Base-by-base conservation (phyloP, 1,284 basidiomycete species). In the Ustilago nuda region DNA sequence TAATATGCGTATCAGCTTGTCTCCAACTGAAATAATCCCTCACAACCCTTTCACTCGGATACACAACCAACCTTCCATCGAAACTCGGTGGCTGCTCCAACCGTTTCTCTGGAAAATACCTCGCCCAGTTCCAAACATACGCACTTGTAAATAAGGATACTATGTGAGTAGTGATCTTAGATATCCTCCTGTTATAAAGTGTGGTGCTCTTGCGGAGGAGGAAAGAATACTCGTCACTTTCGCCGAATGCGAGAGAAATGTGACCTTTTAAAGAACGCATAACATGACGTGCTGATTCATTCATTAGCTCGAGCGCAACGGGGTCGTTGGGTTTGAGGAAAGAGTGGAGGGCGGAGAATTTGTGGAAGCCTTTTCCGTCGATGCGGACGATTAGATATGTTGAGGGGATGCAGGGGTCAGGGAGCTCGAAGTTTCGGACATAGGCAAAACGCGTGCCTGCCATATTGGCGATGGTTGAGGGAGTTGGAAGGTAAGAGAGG, bases 161-260 rank as follows among this genome's bases (percentile, higher is more conserved):
- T 54, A 98, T 87, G 1, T 92, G 92, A 6, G 94, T 92, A 17
- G 95, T 88, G 76, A 99, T 94, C 85, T 99, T 99, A 79, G 94
- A 61, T 52, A 58, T 60, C 6, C 96, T 90, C 19, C 96, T 90
- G 72, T 92, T 94, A 87, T 95, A 97, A 13, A 98, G 86, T 3
- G 89, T 87, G 1, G 93, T 91, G 0, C 89, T 89, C 76, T 90
- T 92, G 61, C 91, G 90, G 61, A 99, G 90, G 52, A 98, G 89
- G 84, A 99, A 98, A 84, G 94, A 97, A 87, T 91, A 98, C 87
- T 99, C 97, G 86, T 99, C 97, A 46, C 94, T 96, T 88, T 99
- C 94, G 1, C 96, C 96, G 85, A 97, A 99, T 0, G 90, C 96
- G 35, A 85, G 61, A 3, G 79, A 66, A 4, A 80, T 63, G 2